Conservation (phyloP, 306 rosid genomes). For the Glycine tomentella region DNA sequence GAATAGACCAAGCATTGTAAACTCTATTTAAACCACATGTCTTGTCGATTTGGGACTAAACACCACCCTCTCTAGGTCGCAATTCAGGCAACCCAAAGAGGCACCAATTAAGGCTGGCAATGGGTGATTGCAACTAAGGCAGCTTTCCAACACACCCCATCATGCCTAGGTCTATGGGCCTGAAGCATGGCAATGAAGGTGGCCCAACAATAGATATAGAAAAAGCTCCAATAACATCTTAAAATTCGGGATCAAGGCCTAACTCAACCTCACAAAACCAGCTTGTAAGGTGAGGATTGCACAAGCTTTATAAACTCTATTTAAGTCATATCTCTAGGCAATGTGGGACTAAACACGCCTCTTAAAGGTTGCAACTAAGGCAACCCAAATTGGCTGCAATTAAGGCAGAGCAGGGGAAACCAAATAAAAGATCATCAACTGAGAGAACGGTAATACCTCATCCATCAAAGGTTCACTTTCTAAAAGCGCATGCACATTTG, state of each 20-base stretch:
- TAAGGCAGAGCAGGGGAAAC: neutral
- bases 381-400: neutral
- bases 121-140: neutral
- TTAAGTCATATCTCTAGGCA: neutral
- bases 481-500: conserved; percentile 96
- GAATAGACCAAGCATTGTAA: neutral
- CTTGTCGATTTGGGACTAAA: too few relatives aligned
- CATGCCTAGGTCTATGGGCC: neutral
- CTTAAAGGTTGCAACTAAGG: neutral
- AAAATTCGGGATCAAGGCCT: neutral
- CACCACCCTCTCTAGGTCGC: too few relatives aligned
- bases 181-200: neutral
- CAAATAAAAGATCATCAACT: conserved; percentile 19
- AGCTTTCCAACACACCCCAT: neutral
- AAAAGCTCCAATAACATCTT: neutral
- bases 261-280: neutral
- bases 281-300: neutral
- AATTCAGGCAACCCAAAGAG: too few relatives aligned
- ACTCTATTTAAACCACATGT: neutral
- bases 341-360: neutral
- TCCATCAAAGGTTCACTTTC: conserved; percentile 92
- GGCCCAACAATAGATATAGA: neutral
- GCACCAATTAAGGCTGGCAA: too few relatives aligned
- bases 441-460: conserved; percentile 59
- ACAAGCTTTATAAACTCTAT: neutral